These are phyloP conservation scores for Clarireedia hainanense DNA, from an alignment of 2,329 filamentous ascomycete species.

Conservation along the genomic window DNA sequence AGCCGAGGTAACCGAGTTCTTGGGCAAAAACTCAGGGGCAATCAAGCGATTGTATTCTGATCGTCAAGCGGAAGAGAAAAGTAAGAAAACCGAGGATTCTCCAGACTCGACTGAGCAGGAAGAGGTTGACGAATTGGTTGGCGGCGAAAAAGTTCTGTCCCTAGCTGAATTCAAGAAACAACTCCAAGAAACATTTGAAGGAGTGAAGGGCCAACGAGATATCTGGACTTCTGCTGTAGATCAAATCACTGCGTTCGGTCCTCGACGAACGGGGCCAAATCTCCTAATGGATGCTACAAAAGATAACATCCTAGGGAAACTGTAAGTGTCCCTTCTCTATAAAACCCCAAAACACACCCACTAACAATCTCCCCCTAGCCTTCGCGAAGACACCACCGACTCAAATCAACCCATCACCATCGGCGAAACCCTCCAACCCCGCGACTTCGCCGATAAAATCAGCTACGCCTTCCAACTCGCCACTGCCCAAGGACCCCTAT, in stretches of 20 bases:
- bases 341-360: not conserved
- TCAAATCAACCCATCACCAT: slow-evolving; percentile 23
- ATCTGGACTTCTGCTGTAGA: slow-evolving; percentile 71
- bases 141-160: slow-evolving; percentile 56
- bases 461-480: slow-evolving; percentile 90
- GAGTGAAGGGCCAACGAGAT: slow-evolving; percentile 65
- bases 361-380: slow-evolving; percentile 18
- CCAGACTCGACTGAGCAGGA: slow-evolving; percentile 30
- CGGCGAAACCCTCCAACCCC: slow-evolving; percentile 47
- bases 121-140: slow-evolving; percentile 43
- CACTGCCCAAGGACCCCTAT: slow-evolving; percentile 80
- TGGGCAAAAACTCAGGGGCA: slow-evolving; percentile 69
- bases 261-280: slow-evolving; percentile 77
- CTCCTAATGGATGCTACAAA: slow-evolving; percentile 77
- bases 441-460: slow-evolving; percentile 82
- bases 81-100: slow-evolving; percentile 18
- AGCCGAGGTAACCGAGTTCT: slow-evolving; percentile 69
- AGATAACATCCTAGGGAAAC: slow-evolving; percentile 62
- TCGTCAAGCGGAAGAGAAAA: slow-evolving; percentile 42
- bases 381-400: slow-evolving; percentile 21
- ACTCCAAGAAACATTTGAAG: slow-evolving; percentile 60
- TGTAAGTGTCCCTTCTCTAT: slow-evolving; percentile 39
- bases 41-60: slow-evolving; percentile 76
- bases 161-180: slow-evolving; percentile 69
- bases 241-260: slow-evolving; percentile 84